phyloP scores from a whole-genome alignment of 805 yeast species.

The Nakazawaea pomicola region DNA sequence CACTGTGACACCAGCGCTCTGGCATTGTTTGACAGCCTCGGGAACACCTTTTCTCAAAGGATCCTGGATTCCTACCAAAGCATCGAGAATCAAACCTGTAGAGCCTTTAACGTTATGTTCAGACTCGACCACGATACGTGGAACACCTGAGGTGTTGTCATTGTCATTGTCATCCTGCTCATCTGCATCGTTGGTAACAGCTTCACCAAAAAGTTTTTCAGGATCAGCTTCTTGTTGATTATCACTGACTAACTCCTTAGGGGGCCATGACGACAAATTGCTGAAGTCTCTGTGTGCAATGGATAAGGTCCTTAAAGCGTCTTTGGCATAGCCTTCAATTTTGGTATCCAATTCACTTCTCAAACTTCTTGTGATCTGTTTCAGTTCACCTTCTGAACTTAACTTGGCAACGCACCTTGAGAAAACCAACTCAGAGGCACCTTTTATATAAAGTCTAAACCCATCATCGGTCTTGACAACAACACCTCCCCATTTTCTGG shows the following conservation, averaged over 20 bases:
- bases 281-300: slow-evolving; percentile 72
- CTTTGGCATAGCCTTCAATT: slow-evolving; percentile 54
- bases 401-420: slow-evolving; percentile 45
- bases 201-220: slow-evolving; percentile 32
- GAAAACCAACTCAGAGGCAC: slow-evolving; percentile 90
- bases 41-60: slow-evolving; percentile 88
- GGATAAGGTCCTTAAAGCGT: slow-evolving; percentile 86
- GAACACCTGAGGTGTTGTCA: slow-evolving; percentile 15
- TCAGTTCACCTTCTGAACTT: slow-evolving; percentile 25
- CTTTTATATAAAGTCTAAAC: slow-evolving; percentile 71
- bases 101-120: slow-evolving; percentile 9
- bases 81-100: slow-evolving; percentile 51
- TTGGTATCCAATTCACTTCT: slow-evolving; percentile 24
- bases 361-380: slow-evolving; percentile 25
- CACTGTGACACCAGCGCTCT: slow-evolving; percentile 87
- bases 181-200: slow-evolving; percentile 21
- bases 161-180: slow-evolving; percentile 6
- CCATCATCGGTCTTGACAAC: slow-evolving; percentile 47
- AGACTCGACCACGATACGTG: slow-evolving; percentile 22
- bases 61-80: slow-evolving; percentile 89
- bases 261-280: slow-evolving; percentile 58
- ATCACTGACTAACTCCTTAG: slow-evolving; percentile 35
- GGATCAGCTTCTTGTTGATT: slow-evolving; percentile 38
- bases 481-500: slow-evolving; percentile 89
- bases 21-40: slow-evolving; percentile 84